These are phyloP conservation scores for Endoconidiophora polonica DNA, from an alignment of 2,329 filamentous ascomycete genomes.

Conservation along the genomic window DNA sequence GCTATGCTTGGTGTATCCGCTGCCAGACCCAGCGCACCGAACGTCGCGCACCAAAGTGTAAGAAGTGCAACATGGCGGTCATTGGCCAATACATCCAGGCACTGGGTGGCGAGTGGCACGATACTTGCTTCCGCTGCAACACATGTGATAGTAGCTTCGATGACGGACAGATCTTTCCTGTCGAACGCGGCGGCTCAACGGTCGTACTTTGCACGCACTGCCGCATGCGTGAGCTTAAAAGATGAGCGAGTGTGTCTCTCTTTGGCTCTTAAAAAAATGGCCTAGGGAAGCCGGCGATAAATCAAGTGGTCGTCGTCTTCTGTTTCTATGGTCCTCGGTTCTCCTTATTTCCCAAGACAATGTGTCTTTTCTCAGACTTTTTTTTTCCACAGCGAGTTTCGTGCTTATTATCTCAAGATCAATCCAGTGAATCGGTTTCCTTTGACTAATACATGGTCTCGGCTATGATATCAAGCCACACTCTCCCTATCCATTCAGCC, in stretches of 20 bases:
- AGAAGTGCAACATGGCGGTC: constrained; percentile 67
- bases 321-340: neutral
- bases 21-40: constrained; percentile 90
- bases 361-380: neutral
- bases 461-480: too few relatives aligned
- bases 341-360: neutral
- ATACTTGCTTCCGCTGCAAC: constrained; percentile 72
- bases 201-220: constrained; percentile 45
- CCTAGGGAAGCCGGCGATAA: neutral
- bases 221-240: constrained; percentile 43
- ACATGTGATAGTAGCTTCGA: constrained; percentile 43
- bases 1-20: constrained; percentile 88
- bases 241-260: constrained; percentile 14
- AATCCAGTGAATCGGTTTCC: too few relatives aligned
- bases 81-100: constrained; percentile 82
- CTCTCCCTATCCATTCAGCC: too few relatives aligned
- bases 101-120: constrained; percentile 84
- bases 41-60: constrained; percentile 73
- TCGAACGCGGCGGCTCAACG: constrained; percentile 29
- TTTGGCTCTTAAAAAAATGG: neutral
- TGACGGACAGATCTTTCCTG: constrained; percentile 49
- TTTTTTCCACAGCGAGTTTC: neutral
- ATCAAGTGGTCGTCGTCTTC: neutral
- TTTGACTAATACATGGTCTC: too few relatives aligned
- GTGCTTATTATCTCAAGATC: too few relatives aligned